Evolutionary conservation across 352 stramenopile genomes (phyloP).

Genomic region (Pythium brachiatum): DNA sequence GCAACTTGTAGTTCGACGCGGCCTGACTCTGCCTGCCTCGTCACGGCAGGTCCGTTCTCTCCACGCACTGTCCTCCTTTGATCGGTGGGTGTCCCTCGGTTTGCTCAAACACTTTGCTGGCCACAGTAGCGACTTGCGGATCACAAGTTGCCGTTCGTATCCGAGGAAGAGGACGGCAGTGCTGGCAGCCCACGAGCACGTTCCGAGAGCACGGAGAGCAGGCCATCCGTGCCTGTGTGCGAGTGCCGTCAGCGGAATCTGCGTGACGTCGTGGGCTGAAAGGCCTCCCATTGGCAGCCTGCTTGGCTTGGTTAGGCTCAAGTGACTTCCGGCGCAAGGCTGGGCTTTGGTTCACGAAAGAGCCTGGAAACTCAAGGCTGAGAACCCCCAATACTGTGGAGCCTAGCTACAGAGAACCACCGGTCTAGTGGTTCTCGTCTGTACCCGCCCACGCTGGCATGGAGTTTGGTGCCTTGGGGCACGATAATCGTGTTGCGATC

Average conservation of each 20-base stretch:
- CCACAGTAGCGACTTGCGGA: background rate
- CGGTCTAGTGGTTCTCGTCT: no score
- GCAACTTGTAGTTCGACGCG: background rate
- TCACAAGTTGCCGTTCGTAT: background rate
- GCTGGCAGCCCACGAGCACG: conserved; percentile 1
- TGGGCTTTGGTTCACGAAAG: no score
- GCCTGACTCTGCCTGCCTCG: background rate
- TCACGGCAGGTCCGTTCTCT: background rate
- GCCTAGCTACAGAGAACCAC: no score
- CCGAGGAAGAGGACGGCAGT: background rate
- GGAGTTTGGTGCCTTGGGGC: no score
- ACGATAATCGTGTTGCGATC: background rate
- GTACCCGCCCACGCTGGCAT: no score
- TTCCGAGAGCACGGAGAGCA: background rate
- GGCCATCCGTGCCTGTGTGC: background rate
- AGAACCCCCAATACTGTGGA: no score
- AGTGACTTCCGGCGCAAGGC: background rate
- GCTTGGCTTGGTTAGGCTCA: background rate
- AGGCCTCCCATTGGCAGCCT: background rate
- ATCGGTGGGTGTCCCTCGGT: background rate
- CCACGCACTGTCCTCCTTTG: background rate
- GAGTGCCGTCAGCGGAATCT: background rate
- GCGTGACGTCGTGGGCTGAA: background rate
- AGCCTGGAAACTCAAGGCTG: no score
- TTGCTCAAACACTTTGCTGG: conserved; percentile 1